Evolutionary conservation across 768 basidiomycete genomes (phyloP).

Genomic region (Dioszegia aurantiaca): DNA sequence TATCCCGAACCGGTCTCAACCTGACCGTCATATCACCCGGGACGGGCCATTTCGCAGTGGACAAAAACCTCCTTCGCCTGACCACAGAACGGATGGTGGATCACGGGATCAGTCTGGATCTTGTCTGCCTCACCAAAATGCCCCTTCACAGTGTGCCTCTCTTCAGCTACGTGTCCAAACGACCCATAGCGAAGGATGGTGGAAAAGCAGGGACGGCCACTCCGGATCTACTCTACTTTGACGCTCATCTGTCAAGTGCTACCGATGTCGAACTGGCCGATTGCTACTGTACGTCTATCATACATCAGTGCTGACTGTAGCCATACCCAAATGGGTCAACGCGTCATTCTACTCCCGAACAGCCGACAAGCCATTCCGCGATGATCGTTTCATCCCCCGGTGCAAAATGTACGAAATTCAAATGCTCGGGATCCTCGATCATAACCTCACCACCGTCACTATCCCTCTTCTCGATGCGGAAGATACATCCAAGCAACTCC

Average conservation of each 20-base stretch:
- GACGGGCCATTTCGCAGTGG: slow-evolving; percentile 87
- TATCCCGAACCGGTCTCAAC: slow-evolving; percentile 79
- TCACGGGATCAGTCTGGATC: slow-evolving; percentile 84
- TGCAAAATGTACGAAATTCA: slow-evolving; percentile 98
- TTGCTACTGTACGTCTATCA: slow-evolving; percentile 43
- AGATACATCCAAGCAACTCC: slow-evolving; percentile 22
- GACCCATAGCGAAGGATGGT: slow-evolving; percentile 53
- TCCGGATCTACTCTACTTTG: slow-evolving; percentile 50
- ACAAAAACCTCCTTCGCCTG: slow-evolving; percentile 79
- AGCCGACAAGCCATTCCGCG: slow-evolving; percentile 54
- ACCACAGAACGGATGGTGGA: slow-evolving; percentile 92
- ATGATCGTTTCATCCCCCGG: slow-evolving; percentile 76
- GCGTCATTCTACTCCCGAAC: slow-evolving; percentile 54
- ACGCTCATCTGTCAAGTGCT: slow-evolving; percentile 26
- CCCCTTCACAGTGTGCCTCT: slow-evolving; percentile 91
- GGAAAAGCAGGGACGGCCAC: slow-evolving; percentile 54
- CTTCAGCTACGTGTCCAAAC: slow-evolving; percentile 72
- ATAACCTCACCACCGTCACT: slow-evolving; percentile 85
- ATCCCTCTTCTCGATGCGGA: slow-evolving; percentile 59
- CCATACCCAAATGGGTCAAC: slow-evolving; percentile 53
- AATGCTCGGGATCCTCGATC: slow-evolving; percentile 86
- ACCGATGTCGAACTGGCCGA: slow-evolving; percentile 38
- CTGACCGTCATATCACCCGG: slow-evolving; percentile 88
- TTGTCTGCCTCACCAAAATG: slow-evolving; percentile 82
- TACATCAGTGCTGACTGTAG: slow-evolving; percentile 19